Percentiles rank a stretch among this genome's conserved stretches.
These are phyloP conservation scores for Ophiognomonia clavigignenti-juglandacearum DNA, from an alignment of 2,329 filamentous ascomycete genomes.

Conservation along the genomic window DNA sequence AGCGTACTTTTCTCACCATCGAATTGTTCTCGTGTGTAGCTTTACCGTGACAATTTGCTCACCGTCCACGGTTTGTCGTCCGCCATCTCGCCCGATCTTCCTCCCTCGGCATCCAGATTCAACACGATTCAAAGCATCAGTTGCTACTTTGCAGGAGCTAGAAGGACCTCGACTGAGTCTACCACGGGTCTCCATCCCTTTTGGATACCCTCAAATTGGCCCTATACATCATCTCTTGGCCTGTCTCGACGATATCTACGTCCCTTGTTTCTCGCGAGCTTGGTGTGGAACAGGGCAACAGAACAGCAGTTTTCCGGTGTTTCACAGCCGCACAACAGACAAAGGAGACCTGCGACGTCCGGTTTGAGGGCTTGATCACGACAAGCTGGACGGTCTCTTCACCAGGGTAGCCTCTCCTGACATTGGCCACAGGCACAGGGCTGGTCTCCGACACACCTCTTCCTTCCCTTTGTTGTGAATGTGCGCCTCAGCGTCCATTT, in stretches of 20 bases:
- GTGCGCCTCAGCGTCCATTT: slow-evolving; percentile 6
- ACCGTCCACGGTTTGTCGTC: no score
- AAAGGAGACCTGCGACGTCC: slow-evolving; percentile 26
- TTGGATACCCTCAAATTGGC: no score
- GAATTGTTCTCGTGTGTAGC: no score
- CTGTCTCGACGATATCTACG: background rate
- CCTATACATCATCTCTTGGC: background rate
- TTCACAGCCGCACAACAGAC: slow-evolving; percentile 26
- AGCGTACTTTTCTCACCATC: no score
- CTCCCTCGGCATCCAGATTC: no score
- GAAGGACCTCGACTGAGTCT: no score
- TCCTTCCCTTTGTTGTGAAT: slow-evolving; percentile 8
- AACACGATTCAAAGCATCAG: no score
- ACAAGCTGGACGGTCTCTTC: slow-evolving; percentile 7
- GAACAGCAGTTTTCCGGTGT: slow-evolving; percentile 26
- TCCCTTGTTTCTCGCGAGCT: slow-evolving; percentile 1
- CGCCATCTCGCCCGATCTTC: no score
- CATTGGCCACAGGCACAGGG: slow-evolving; percentile 4
- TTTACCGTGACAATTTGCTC: no score
- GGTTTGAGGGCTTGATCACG: slow-evolving; percentile 4
- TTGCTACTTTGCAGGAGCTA: no score
- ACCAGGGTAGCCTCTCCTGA: slow-evolving; percentile 2
- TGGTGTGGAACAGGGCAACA: slow-evolving; percentile 16
- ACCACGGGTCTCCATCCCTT: no score
- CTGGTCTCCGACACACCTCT: slow-evolving; percentile 6